phyloP scores from a whole-genome alignment of 2,329 filamentous ascomycete species.

The Fusarium sp. region DNA sequence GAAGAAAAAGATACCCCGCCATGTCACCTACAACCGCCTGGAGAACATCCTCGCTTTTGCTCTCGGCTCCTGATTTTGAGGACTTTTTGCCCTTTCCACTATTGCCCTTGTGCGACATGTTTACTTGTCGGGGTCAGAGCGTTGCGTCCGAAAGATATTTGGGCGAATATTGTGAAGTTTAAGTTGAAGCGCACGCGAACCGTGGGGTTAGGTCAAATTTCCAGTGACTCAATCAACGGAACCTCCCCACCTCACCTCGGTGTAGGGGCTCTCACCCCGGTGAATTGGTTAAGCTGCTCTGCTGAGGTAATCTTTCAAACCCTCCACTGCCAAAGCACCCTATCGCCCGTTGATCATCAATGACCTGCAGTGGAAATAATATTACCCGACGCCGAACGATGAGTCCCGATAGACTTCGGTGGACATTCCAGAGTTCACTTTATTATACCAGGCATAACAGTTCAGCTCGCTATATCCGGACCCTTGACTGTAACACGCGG shows the following conservation, averaged over 20 bases:
- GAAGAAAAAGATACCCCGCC: constrained; percentile 39
- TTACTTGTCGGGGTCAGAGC: constrained; percentile 9
- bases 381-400: background rate
- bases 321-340: background rate
- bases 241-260: constrained; percentile 40
- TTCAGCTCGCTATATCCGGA: background rate
- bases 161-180: constrained; percentile 26
- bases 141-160: constrained; percentile 19
- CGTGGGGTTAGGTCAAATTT: constrained; percentile 37
- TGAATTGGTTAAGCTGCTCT: background rate
- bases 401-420: constrained; percentile 24
- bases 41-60: constrained; percentile 66
- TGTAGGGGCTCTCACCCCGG: constrained; percentile 28
- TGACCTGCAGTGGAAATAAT: background rate
- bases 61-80: constrained; percentile 60
- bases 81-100: constrained; percentile 63
- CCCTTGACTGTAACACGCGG: background rate
- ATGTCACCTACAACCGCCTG: constrained; percentile 63
- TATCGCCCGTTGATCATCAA: background rate
- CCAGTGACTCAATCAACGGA: constrained; percentile 47
- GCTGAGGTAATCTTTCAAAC: constrained; percentile 21
- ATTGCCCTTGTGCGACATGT: constrained; percentile 60
- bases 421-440: constrained; percentile 32
- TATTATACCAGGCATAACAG: background rate
- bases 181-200: constrained; percentile 15